Percentiles rank a stretch among this genome's conserved stretches.
phyloP scores from a whole-genome alignment of 495 filamentous ascomycete species.

The Annulohypoxylon moriforme region DNA sequence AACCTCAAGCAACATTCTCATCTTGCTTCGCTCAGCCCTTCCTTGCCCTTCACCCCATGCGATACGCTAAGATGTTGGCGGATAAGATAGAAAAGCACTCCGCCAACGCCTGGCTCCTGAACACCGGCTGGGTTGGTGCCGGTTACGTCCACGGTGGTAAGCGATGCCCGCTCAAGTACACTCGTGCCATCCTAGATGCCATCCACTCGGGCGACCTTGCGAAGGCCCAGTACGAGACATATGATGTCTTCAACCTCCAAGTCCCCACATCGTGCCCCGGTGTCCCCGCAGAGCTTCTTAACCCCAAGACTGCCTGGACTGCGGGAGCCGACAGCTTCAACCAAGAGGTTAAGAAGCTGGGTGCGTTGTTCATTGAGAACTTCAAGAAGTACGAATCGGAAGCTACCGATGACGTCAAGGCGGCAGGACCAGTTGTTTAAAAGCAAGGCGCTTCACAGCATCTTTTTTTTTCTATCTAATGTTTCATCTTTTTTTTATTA shows the following conservation, averaged over 20 bases:
- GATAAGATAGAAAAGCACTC: constrained; percentile 97
- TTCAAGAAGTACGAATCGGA: constrained; percentile 94
- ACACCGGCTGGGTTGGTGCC: constrained; percentile 99
- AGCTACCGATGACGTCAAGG: constrained; percentile 84
- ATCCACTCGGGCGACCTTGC: constrained; percentile 97
- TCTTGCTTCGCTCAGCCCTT: constrained; percentile 99
- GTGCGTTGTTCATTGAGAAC: constrained; percentile 89
- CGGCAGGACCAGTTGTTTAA: constrained; percentile 69
- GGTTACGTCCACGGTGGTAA: constrained; percentile 94
- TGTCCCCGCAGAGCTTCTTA: constrained; percentile 91
- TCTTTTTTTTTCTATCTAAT: constrained; percentile 4
- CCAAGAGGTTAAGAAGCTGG: constrained; percentile 89
- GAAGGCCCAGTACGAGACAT: constrained; percentile 90
- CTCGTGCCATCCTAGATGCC: constrained; percentile 95
- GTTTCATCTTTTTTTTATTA: constrained; percentile 23
- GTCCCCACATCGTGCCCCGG: constrained; percentile 88
- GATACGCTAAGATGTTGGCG: constrained; percentile 97
- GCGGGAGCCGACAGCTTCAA: constrained; percentile 79
- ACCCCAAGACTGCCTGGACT: constrained; percentile 93
- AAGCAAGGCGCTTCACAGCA: constrained; percentile 30
- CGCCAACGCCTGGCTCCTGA: constrained; percentile 97
- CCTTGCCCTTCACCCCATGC: constrained; percentile 98
- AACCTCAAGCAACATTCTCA: constrained; percentile 98
- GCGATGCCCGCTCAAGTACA: constrained; percentile 99
- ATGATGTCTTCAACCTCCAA: constrained; percentile 95